These are phyloP conservation scores for Aureobasidium leucospermi DNA, from an alignment of 2,329 filamentous ascomycete genomes.

Conservation along the genomic window DNA sequence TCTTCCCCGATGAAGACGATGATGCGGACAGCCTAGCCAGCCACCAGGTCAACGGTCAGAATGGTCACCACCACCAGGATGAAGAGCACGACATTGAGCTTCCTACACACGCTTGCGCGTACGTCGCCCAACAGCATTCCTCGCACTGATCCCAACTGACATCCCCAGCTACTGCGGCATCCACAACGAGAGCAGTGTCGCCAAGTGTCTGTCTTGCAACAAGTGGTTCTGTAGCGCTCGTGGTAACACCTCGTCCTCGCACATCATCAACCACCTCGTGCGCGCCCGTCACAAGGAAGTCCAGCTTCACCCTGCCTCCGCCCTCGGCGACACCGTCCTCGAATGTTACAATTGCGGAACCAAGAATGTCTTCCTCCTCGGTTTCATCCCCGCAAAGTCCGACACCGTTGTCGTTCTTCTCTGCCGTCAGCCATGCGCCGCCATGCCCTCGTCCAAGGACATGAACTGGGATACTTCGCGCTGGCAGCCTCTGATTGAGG, in stretches of 20 bases:
- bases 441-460: conserved; percentile 91
- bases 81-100: conserved; percentile 83
- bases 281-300: conserved; percentile 98
- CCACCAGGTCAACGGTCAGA: conserved; percentile 68
- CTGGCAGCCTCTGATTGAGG: conserved; percentile 96
- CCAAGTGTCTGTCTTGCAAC: conserved; percentile 90
- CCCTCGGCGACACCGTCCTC: conserved; percentile 88
- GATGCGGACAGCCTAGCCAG: conserved; percentile 66
- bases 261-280: conserved; percentile 97
- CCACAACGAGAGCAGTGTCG: conserved; percentile 88
- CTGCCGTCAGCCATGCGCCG: conserved; percentile 91
- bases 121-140: conserved; percentile 38
- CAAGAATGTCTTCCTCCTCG: conserved; percentile 97
- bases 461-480: conserved; percentile 99
- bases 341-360: conserved; percentile 99
- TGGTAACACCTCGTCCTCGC: conserved; percentile 91
- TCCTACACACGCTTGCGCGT: conserved; percentile 92
- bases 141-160: background rate
- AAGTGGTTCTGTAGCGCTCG: conserved; percentile 99
- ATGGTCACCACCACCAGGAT: conserved; percentile 47
- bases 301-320: conserved; percentile 86
- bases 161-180: conserved; percentile 83
- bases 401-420: conserved; percentile 96
- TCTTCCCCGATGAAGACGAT: conserved; percentile 58
- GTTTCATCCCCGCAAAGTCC: conserved; percentile 97